phyloP scores from a whole-genome alignment of 2,329 filamentous ascomycete genomes.

The Fusarium sp. region DNA sequence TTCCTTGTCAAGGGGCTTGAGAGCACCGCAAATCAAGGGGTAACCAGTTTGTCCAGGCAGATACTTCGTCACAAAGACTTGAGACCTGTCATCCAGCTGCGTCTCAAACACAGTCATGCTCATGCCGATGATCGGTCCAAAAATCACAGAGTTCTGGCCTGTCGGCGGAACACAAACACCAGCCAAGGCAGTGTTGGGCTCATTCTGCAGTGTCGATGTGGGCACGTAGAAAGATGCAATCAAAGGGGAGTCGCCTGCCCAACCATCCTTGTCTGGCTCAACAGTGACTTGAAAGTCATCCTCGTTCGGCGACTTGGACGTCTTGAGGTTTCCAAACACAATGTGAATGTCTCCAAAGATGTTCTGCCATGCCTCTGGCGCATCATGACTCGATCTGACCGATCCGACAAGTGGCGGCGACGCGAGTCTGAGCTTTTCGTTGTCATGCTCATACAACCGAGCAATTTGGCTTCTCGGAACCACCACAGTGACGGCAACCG shows the following conservation, averaged over 20 bases:
- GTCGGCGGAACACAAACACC: conserved; percentile 47
- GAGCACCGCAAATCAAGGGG: conserved; percentile 39
- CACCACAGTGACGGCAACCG: conserved; percentile 50
- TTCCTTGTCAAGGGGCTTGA: conserved; percentile 33
- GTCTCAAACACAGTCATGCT: conserved; percentile 48
- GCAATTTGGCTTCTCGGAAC: conserved; percentile 46
- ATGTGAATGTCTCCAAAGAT: conserved; percentile 55
- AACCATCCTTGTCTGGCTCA: conserved; percentile 49
- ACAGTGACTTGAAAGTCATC: conserved; percentile 49
- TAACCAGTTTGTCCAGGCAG: conserved; percentile 48
- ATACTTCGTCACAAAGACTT: conserved; percentile 51
- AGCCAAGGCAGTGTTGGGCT: conserved; percentile 45
- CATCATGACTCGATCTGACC: conserved; percentile 37
- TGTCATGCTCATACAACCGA: conserved; percentile 39
- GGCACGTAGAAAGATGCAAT: conserved; percentile 56
- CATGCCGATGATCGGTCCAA: conserved; percentile 38
- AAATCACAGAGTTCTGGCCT: conserved; percentile 36
- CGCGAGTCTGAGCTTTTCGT: conserved; percentile 16
- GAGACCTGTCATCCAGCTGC: conserved; percentile 39
- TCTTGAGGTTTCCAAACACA: conserved; percentile 51
- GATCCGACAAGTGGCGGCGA: conserved; percentile 47
- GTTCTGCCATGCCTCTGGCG: conserved; percentile 46
- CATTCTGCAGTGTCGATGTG: conserved; percentile 47
- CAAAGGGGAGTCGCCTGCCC: conserved; percentile 51
- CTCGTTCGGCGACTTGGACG: conserved; percentile 34